Evolutionary conservation across 2,329 filamentous ascomycete genomes (phyloP).

Genomic region (Cladorrhinum sp.): DNA sequence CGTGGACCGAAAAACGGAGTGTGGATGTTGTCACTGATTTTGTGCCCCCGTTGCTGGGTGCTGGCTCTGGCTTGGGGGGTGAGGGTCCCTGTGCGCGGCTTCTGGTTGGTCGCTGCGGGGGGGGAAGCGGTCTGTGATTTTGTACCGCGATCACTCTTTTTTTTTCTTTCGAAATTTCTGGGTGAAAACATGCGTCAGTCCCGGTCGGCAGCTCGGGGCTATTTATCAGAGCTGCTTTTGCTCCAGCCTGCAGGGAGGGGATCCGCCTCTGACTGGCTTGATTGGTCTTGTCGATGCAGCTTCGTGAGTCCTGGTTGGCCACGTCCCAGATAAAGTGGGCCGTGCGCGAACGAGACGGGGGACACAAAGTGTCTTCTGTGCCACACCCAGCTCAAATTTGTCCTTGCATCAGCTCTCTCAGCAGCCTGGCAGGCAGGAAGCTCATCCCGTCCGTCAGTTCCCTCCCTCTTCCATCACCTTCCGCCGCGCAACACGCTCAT

Average conservation of each 20-base stretch:
- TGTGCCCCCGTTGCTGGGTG: slow-evolving; percentile 6
- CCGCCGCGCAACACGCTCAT: neutral
- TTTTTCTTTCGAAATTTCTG: slow-evolving; percentile 25
- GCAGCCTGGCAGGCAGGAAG: neutral
- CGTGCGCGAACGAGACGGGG: slow-evolving; percentile 26
- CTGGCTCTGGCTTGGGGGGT: slow-evolving; percentile 9
- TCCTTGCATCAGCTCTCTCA: slow-evolving; percentile 4
- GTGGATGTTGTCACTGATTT: slow-evolving; percentile 4
- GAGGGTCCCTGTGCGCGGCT: neutral
- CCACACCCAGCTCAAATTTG: slow-evolving; percentile 13
- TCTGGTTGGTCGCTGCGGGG: slow-evolving; percentile 22
- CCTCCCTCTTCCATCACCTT: neutral
- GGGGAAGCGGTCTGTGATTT: slow-evolving; percentile 15
- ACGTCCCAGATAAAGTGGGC: slow-evolving; percentile 19
- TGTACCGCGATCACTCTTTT: slow-evolving; percentile 27
- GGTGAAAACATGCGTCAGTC: slow-evolving; percentile 34
- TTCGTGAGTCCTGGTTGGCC: slow-evolving; percentile 25
- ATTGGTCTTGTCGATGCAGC: slow-evolving; percentile 30
- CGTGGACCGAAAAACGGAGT: slow-evolving; percentile 12
- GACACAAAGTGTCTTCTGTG: slow-evolving; percentile 21
- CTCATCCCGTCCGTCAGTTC: neutral
- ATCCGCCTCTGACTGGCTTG: slow-evolving; percentile 29
- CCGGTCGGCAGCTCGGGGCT: slow-evolving; percentile 35
- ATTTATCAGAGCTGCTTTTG: slow-evolving; percentile 36
- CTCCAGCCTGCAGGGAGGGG: slow-evolving; percentile 21